Base-by-base conservation (phyloP, 2,329 filamentous ascomycete genomes). In the Colletotrichum theobromicola region DNA sequence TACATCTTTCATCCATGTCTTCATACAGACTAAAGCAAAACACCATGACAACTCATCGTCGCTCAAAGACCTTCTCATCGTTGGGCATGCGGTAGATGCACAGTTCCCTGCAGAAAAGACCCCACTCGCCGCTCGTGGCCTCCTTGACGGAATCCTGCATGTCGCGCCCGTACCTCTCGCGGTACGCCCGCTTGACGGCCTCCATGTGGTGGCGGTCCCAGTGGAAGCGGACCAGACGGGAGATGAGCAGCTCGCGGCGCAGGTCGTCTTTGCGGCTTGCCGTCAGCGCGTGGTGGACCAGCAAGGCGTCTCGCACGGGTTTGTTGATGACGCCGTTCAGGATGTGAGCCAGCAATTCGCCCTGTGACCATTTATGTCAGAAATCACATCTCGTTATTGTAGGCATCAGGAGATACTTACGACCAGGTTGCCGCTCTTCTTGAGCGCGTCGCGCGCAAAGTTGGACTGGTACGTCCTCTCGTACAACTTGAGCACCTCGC, bases 311-410 rank as follows among this genome's bases (percentile, higher is more conserved):
- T 70, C 97, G 94, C 76, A 98, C 95, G 7, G 97, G 96, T 74
- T 94, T 94, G 86, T 98, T 98, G 86, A 98, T 98, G 72, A 98
- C 93, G 80, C 97, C 97, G 85, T 98, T 98, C 80, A 99, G 93
- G 79, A 98, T 95, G 84, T 98, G 97, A 0, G 95, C 95, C 46
- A 98, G 92, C 24, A 98, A 92, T 86, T 99, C 97, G 77, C 97
- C 97, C 96, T 98, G 78, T 9, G 69, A 37, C 7, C 26, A 10
- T 32, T n/a, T 30, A 21, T 24, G 75, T 79, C 62, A 69, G 57
- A 10, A 28, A 34, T 12, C 16, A 7, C 2, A 9, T n/a, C 21
- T 30, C n/a, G n/a, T n/a, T 7, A 2, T 3, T 8, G 7, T n/a
- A 42, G 21, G n/a, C 2, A 30, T 34, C 30, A 55, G 28, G 35